Base-by-base conservation (phyloP, 371 early-diverging fungal genomes). In the Syncephalastrum contaminatum region DNA sequence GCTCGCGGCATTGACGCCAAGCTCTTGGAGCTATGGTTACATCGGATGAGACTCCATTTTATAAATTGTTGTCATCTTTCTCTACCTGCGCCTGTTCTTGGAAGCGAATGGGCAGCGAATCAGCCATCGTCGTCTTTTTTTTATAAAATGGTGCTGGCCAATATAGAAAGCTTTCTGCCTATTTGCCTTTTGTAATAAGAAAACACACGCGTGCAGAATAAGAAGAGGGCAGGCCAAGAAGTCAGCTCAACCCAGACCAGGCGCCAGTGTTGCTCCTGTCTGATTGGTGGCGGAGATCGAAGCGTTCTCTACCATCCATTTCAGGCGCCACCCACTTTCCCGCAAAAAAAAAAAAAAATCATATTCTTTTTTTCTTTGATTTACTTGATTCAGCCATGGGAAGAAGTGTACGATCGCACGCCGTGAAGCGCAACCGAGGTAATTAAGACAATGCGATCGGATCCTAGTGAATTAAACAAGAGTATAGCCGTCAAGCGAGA, bases 1-100 rank as follows among this genome's bases (percentile, higher is more conserved):
- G 67, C 85, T 90, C 27, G 88, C 87, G 15, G 90, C 84, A 73
- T 94, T 95, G 65, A 98, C 91, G 52, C 96, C 96, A 61, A 96
- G 75, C 47, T 86, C 78, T 75, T 86, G 89, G 58, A 98, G 91
- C 97, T 98, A 80, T 5, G 1, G 41, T 45, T 51, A 7, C n/a
- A 44, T 41, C 30, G 44, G 13, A 49, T 40, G 10, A 19, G 12
- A 43, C 36, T 46, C n/a, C 22, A 27, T 20, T 43, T 30, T 13
- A 19, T 39, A 24, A 27, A 19, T 14, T 5, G 24, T n/a, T 40
- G 22, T 18, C 27, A 24, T 36, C 36, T 46, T 12, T 24, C 7
- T 16, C 51, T 88, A 95, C 96, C 89, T 94, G 95, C 60, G 93
- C 85, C 83, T 90, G 94, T 83, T 97, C 96, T 79, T 95, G 94